Evolutionary conservation across 2,329 filamentous ascomycete genomes (phyloP), one percentile per base, ranked within the genome.

Genomic region (Botryotinia convoluta): DNA sequence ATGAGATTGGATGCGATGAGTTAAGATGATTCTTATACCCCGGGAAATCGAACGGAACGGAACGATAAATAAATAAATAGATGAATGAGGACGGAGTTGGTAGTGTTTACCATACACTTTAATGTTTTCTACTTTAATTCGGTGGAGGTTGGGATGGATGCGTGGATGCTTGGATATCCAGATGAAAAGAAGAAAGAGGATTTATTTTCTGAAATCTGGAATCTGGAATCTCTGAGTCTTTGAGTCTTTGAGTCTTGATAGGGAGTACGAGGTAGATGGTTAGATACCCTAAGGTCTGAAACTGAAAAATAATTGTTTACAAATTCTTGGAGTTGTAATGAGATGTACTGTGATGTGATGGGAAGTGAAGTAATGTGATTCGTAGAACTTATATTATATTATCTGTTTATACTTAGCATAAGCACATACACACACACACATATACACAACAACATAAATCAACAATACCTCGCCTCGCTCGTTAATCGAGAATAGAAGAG

Each of bases 21-120:
- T 54, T 29, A 16, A 54, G 9, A 68, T 29, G 45, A 39, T 44
- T 68, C 54, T 29, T 54, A 67, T 68, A 68, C 64, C 64, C 64
- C 45, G 45, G 45, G 35, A n/a, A 22, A 68, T 20, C n/a, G 64
- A 29, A 54, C 37, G 45, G 45, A 39, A 67, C n/a, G 45, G 64
- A 39, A 54, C 26, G 48, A 29, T 29, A 7, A n/a, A 51, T 54
- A 22, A 26, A 29, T 29, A n/a, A 26, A 29, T 39, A 26, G 4
- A 39, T 51, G 44, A 9, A 37, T 54, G 3, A 35, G n/a, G 64
- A 20, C 2, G 12, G 16, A 48, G 32, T 42, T 18, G 29, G 26
- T 29, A 12, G 37, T n/a, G 32, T 26, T 51, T 51, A 51, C 22
- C 9, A 51, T 48, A 26, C 20, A 37, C 29, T 35, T 42, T 63